phyloP scores from a whole-genome alignment of 257 asterid species.

The Jacaranda copaia region DNA sequence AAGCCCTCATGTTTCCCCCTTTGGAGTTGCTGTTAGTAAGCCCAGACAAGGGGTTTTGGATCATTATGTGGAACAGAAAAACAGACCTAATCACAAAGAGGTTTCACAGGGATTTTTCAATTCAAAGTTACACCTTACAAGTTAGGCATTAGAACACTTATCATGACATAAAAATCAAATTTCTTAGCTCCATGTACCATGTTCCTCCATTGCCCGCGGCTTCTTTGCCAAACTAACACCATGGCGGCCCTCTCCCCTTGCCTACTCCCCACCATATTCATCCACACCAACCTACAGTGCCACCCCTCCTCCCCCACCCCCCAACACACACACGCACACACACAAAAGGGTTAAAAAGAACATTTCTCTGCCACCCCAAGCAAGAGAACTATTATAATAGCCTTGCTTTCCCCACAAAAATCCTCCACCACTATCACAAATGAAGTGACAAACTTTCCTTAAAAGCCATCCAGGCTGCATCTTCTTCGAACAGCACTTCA shows the following conservation, averaged over 20 bases:
- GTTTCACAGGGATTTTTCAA: background rate
- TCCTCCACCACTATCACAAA: background rate
- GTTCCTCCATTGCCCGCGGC: background rate
- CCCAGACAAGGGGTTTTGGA: background rate
- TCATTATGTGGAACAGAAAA: background rate
- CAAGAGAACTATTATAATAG: conserved; percentile 2
- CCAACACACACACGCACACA: no score
- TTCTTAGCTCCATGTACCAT: background rate
- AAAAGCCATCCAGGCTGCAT: background rate
- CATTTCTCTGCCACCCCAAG: background rate
- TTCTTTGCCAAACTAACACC: conserved; percentile 17
- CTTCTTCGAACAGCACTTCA: background rate
- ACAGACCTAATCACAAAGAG: background rate
- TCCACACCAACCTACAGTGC: no score
- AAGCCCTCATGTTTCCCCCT: background rate
- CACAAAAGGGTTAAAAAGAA: background rate
- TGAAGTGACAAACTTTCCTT: background rate
- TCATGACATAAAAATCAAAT: conserved; percentile 1
- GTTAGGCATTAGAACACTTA: background rate
- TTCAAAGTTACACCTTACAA: background rate
- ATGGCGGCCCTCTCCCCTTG: background rate
- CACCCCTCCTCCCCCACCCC: no score
- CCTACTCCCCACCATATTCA: no score
- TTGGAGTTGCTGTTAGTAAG: background rate
- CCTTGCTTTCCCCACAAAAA: background rate